phyloP scores from a whole-genome alignment of 768 basidiomycete species.

The Infundibulicybe gibba region DNA sequence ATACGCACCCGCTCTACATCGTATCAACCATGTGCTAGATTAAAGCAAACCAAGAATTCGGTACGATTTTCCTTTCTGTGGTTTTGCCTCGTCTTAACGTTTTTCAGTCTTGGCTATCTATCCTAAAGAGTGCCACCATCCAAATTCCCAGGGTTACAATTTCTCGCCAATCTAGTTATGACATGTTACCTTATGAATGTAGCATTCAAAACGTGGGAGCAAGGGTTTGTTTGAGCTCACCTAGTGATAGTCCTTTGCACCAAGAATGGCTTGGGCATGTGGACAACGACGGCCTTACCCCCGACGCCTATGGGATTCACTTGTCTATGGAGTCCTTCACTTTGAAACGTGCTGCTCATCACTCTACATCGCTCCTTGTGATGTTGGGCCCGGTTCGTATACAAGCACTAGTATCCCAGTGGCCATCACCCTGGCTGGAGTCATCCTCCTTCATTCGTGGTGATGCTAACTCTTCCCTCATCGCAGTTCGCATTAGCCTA shows the following conservation, averaged over 20 bases:
- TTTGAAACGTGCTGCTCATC: slow-evolving; percentile 38
- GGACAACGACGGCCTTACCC: slow-evolving; percentile 30
- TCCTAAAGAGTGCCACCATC: slow-evolving; percentile 39
- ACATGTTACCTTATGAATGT: slow-evolving; percentile 36
- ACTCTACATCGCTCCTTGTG: slow-evolving; percentile 35
- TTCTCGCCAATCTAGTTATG: slow-evolving; percentile 28
- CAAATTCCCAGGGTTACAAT: slow-evolving; percentile 45
- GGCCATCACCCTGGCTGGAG: slow-evolving; percentile 56
- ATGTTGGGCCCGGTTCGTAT: slow-evolving; percentile 36
- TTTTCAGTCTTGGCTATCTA: slow-evolving; percentile 36
- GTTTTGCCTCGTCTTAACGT: neutral
- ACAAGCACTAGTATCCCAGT: slow-evolving; percentile 48
- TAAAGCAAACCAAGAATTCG: slow-evolving; percentile 34
- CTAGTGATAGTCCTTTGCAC: slow-evolving; percentile 40
- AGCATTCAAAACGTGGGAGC: slow-evolving; percentile 37
- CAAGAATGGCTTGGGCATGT: slow-evolving; percentile 47
- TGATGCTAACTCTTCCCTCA: slow-evolving; percentile 56
- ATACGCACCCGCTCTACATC: slow-evolving; percentile 40
- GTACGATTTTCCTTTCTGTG: slow-evolving; percentile 24
- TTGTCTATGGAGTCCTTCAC: slow-evolving; percentile 38
- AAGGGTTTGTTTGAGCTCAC: slow-evolving; percentile 44
- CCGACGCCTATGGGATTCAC: slow-evolving; percentile 46
- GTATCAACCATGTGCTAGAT: slow-evolving; percentile 30
- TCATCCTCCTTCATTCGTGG: slow-evolving; percentile 46
- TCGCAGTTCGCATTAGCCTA: slow-evolving; percentile 43